phyloP scores from a whole-genome alignment of 306 rosid genomes.

The Benincasa hispida region DNA sequence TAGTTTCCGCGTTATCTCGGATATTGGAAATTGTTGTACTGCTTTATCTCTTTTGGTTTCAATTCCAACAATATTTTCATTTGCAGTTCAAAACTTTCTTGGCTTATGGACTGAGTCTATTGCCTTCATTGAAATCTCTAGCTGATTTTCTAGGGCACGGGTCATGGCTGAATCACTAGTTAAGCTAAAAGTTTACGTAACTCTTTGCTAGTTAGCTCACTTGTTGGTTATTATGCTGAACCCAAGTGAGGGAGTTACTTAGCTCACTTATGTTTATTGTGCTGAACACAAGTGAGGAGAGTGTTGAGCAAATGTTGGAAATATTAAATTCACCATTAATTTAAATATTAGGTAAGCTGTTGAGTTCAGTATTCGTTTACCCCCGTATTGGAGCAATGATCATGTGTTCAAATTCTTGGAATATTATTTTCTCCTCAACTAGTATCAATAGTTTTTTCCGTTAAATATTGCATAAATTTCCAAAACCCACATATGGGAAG shows the following conservation, averaged over 20 bases:
- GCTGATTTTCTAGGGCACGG: background rate
- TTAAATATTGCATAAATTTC: background rate
- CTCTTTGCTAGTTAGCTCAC: background rate
- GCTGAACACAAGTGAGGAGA: background rate
- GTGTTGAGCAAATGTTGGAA: background rate
- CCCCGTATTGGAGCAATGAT: background rate
- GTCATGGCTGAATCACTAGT: background rate
- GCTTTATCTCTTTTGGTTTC: background rate
- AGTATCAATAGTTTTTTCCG: background rate
- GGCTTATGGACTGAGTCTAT: background rate
- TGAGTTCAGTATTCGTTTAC: background rate
- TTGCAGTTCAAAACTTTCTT: background rate
- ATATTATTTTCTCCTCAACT: background rate
- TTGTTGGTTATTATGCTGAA: background rate
- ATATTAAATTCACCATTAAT: background rate
- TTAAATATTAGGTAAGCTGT: background rate
- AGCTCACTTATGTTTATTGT: background rate
- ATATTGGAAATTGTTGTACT: background rate
- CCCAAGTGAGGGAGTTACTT: background rate
- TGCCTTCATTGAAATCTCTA: background rate
- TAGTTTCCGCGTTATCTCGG: background rate
- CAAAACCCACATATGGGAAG: background rate
- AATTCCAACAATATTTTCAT: background rate
- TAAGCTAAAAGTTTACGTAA: background rate
- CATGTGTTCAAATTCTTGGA: background rate